A percentile compares a stretch with the other conserved stretches of the same genome.
These are phyloP conservation scores for Dichotomocladium elegans DNA, from an alignment of 371 early-diverging fungal species.

Conservation along the genomic window DNA sequence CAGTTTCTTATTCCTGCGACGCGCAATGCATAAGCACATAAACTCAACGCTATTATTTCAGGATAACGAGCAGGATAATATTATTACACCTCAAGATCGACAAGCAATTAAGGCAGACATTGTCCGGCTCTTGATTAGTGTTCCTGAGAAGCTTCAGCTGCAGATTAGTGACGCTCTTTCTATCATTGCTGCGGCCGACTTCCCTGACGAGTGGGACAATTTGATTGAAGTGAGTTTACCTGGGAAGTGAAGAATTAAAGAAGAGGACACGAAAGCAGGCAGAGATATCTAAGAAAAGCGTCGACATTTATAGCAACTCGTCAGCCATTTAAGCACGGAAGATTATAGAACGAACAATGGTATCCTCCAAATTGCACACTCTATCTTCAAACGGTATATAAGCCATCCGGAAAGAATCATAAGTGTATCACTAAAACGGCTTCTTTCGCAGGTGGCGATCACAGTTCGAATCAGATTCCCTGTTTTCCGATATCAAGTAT, in stretches of 20 bases:
- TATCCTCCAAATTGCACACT: conserved; percentile 89
- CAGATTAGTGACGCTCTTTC: conserved; percentile 91
- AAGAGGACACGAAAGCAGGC: neutral
- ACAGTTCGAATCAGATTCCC: conserved; percentile 71
- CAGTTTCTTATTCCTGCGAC: too few species aligned
- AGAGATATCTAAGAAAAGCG: neutral
- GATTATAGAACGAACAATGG: conserved; percentile 86
- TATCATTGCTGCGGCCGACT: conserved; percentile 89
- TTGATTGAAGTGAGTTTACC: conserved; percentile 65
- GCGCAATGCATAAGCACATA: neutral
- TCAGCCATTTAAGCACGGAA: conserved; percentile 68
- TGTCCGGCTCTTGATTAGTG: conserved; percentile 81
- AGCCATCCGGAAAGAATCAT: neutral
- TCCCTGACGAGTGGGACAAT: conserved; percentile 85
- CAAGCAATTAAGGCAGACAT: conserved; percentile 76
- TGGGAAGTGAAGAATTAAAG: too few species aligned
- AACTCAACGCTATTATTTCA: conserved; percentile 6
- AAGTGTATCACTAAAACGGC: neutral
- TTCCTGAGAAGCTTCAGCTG: conserved; percentile 76
- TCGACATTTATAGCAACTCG: conserved; percentile 58
- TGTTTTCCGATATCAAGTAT: conserved; percentile 86
- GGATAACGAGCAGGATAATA: conserved; percentile 55
- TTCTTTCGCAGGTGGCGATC: conserved; percentile 82
- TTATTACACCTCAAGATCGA: conserved; percentile 68
- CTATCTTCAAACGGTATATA: conserved; percentile 83